phyloP scores from a whole-genome alignment of 176 grass and related monocot genomes.

The Eleusine coracana region DNA sequence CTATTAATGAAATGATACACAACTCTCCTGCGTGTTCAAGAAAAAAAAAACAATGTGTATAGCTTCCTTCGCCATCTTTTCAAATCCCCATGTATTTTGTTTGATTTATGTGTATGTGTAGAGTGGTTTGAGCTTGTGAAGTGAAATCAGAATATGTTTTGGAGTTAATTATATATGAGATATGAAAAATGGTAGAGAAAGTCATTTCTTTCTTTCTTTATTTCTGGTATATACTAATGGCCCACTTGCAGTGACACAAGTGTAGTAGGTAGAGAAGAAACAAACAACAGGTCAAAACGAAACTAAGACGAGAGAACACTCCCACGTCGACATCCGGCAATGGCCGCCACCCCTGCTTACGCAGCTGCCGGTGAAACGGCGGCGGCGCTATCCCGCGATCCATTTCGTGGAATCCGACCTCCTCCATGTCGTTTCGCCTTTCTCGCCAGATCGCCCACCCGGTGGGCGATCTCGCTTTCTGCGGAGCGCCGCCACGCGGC shows the following conservation, averaged over 20 bases:
- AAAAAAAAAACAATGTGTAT: conserved; percentile 15
- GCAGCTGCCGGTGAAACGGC: background rate
- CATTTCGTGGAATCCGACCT: background rate
- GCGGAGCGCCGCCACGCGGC: conserved; percentile 20
- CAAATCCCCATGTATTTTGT: conserved; percentile 4
- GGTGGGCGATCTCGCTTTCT: conserved; percentile 35
- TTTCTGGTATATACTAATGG: background rate
- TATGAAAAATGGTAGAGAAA: background rate
- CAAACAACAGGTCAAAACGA: background rate
- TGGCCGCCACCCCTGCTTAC: conserved; percentile 31
- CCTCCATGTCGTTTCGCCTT: conserved; percentile 2
- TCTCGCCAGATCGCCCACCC: conserved; percentile 23
- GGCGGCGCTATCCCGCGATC: background rate
- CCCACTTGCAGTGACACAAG: conserved; percentile 29
- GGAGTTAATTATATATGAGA: background rate
- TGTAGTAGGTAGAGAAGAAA: background rate
- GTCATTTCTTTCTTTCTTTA: background rate
- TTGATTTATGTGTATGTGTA: background rate
- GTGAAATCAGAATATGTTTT: background rate
- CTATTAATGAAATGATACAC: too few relatives aligned
- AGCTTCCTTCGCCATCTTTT: background rate
- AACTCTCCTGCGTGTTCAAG: too few relatives aligned
- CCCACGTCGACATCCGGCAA: conserved; percentile 16
- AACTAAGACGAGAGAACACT: background rate
- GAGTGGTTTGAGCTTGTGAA: background rate